Evolutionary conservation across 2,329 filamentous ascomycete species (phyloP).

Genomic region (Paramyrothecium sp.): DNA sequence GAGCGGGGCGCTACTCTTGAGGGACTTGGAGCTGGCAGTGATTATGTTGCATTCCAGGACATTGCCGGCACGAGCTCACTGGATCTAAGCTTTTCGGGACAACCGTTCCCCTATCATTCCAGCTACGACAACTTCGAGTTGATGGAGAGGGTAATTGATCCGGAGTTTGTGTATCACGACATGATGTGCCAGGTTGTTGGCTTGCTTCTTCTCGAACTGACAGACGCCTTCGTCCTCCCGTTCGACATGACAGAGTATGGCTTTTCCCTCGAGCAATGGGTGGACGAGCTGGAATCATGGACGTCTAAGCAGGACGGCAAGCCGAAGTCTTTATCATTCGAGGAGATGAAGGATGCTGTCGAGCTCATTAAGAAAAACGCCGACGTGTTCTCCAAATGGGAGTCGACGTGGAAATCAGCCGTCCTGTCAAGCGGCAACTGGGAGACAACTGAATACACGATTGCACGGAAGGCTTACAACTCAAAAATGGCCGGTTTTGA

Average conservation of each 20-base stretch:
- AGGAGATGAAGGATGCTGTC: slow-evolving; percentile 52
- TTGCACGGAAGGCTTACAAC: slow-evolving; percentile 74
- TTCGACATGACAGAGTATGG: slow-evolving; percentile 79
- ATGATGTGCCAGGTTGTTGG: slow-evolving; percentile 77
- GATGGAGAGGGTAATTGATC: slow-evolving; percentile 79
- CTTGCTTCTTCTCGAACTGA: slow-evolving; percentile 80
- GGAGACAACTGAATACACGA: slow-evolving; percentile 68
- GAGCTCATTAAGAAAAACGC: slow-evolving; percentile 49
- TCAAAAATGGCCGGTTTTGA: slow-evolving; percentile 79
- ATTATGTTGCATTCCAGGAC: slow-evolving; percentile 88
- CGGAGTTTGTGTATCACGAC: slow-evolving; percentile 77
- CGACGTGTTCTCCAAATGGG: slow-evolving; percentile 71
- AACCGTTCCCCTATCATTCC: slow-evolving; percentile 69
- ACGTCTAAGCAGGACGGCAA: slow-evolving; percentile 50
- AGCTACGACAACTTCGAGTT: slow-evolving; percentile 90
- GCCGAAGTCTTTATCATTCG: slow-evolving; percentile 26
- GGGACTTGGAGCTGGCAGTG: slow-evolving; percentile 71
- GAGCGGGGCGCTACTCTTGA: slow-evolving; percentile 58
- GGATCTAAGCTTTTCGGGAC: slow-evolving; percentile 75
- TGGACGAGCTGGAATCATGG: slow-evolving; percentile 66
- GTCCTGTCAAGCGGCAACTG: slow-evolving; percentile 72
- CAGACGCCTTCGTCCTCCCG: slow-evolving; percentile 77
- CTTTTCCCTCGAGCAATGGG: slow-evolving; percentile 60
- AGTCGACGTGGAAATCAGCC: slow-evolving; percentile 70
- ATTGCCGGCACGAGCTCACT: slow-evolving; percentile 86